These are phyloP conservation scores for Rhytidhysteron rufulum DNA, from an alignment of 2,329 filamentous ascomycete genomes.

Conservation along the genomic window DNA sequence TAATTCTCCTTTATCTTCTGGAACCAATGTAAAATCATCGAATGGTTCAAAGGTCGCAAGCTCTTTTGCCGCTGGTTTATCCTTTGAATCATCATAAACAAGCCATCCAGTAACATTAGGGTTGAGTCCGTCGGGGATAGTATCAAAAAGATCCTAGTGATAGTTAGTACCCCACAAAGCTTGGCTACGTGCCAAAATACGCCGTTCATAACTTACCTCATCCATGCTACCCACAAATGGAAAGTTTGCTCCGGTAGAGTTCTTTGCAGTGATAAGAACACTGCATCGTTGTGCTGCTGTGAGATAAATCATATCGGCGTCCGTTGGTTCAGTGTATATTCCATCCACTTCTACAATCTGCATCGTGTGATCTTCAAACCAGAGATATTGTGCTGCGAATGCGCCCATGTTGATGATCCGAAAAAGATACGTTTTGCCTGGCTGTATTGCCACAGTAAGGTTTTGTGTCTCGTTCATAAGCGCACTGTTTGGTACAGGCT, in stretches of 20 bases:
- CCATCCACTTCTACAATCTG: slow-evolving; percentile 68
- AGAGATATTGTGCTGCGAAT: slow-evolving; percentile 69
- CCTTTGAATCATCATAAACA: slow-evolving; percentile 49
- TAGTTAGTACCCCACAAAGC: slow-evolving; percentile 6
- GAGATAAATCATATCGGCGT: slow-evolving; percentile 60
- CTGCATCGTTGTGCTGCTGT: slow-evolving; percentile 70
- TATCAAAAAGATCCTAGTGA: slow-evolving; percentile 56
- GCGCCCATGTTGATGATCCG: slow-evolving; percentile 68
- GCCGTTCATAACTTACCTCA: slow-evolving; percentile 24
- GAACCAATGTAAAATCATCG: slow-evolving; percentile 70
- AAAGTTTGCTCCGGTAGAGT: slow-evolving; percentile 52
- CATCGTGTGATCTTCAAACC: slow-evolving; percentile 64
- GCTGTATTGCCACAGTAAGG: slow-evolving; percentile 41
- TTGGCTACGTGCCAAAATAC: neutral
- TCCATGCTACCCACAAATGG: slow-evolving; percentile 56
- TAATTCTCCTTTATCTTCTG: slow-evolving; percentile 61
- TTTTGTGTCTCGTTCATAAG: slow-evolving; percentile 61
- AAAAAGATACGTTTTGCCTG: slow-evolving; percentile 59
- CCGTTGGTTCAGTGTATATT: slow-evolving; percentile 58
- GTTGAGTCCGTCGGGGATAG: slow-evolving; percentile 63
- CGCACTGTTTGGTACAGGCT: slow-evolving; percentile 63
- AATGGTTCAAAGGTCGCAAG: slow-evolving; percentile 63
- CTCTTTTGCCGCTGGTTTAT: slow-evolving; percentile 47
- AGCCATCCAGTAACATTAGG: slow-evolving; percentile 58
- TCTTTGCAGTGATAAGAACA: slow-evolving; percentile 59